Evolutionary conservation across 2,329 filamentous ascomycete species (phyloP).

Genomic region (Sporothrix brunneoviolacea): DNA sequence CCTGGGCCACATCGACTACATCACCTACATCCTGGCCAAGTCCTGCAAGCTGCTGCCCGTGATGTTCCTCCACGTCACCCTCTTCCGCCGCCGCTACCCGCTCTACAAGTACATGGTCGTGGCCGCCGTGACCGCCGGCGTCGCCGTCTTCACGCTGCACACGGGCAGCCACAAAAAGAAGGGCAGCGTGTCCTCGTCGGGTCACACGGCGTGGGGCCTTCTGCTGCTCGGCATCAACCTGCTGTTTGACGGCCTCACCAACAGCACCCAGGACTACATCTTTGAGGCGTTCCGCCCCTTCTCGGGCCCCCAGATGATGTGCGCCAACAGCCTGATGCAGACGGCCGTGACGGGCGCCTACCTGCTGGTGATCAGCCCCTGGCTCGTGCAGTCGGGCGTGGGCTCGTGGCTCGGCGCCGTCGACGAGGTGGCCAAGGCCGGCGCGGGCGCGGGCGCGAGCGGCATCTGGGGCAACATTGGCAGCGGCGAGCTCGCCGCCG

Average conservation of each 20-base stretch:
- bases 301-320: conserved; percentile 98
- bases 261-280: conserved; percentile 93
- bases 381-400: conserved; percentile 61
- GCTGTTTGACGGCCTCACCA: conserved; percentile 91
- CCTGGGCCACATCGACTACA: conserved; percentile 91
- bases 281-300: conserved; percentile 75
- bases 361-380: conserved; percentile 69
- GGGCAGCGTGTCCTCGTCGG: conserved; percentile 26
- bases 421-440: conserved; percentile 53
- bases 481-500: conserved; percentile 72
- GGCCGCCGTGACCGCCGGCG: conserved; percentile 80
- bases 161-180: conserved; percentile 50
- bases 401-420: conserved; percentile 63
- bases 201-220: conserved; percentile 70
- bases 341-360: conserved; percentile 71
- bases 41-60: conserved; percentile 98
- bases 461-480: conserved; percentile 32
- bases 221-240: conserved; percentile 82
- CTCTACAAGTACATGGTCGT: conserved; percentile 96
- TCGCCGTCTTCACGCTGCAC: conserved; percentile 91
- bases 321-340: conserved; percentile 85
- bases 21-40: conserved; percentile 95
- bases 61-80: conserved; percentile 89
- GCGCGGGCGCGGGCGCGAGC: not conserved
- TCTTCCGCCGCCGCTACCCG: conserved; percentile 85